Evolutionary conservation across 768 basidiomycete species (phyloP), one percentile per base, ranked within the genome.

Genomic region (Boletus sp.): DNA sequence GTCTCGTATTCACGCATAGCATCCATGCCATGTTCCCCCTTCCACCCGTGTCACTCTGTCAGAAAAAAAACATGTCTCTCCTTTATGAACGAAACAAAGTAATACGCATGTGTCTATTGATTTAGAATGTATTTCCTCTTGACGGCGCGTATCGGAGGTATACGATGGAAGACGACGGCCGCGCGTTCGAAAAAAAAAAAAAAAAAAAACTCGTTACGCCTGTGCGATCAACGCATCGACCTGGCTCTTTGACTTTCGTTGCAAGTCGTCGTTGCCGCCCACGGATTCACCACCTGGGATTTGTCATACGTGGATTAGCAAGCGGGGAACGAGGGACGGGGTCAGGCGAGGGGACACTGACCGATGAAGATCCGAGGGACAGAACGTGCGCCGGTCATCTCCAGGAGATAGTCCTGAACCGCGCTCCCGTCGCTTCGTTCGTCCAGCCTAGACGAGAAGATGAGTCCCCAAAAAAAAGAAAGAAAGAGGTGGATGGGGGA

Each of bases 291-390:
- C 66, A 25, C 43, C 67, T 68, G 23, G n/a, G 21, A 53, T n/a
- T n/a, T 37, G 14, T 25, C 3, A 7, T 6, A 7, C 7, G 39
- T 0, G 2, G 9, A 13, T 50, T 11, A 57, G 34, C 3, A 17
- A 17, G 7, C 7, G 2, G 9, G 35, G 13, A 42, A 42, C 23
- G 21, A 15, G 7, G 0, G 23, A 34, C 0, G 33, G 14, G 10
- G n/a, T n/a, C 6, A 6, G n/a, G 32, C 30, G 8, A 27, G 32
- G n/a, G 23, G 30, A 48, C 4, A 66, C 77, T 49, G 55, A 89
- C 87, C 79, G 64, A 92, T 79, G 73, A 89, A 93, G 54, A 89
- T 77, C 64, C 83, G 88, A 30, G 90, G 90, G 6, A 93, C 90
- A 11, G 85, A 86, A 21, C 80, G 69, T 60, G 87, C 90, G 0